Base-by-base conservation (phyloP, 441 rosid species). In the Kokia cookei region DNA sequence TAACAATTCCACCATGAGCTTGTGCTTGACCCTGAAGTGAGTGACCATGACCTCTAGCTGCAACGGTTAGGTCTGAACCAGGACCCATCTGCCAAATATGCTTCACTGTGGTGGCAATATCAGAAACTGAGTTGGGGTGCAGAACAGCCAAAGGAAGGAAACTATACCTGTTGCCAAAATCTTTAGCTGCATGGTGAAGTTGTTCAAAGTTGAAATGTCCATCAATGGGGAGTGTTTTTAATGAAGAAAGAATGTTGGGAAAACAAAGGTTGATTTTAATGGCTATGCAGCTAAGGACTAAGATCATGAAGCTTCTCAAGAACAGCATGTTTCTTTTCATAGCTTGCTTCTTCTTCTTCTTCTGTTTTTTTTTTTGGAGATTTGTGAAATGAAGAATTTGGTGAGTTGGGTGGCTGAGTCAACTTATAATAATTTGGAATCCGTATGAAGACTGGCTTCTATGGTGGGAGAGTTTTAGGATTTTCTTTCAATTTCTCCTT, bases 41-140 rank as follows among this genome's bases (percentile, higher is more conserved):
- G 84, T 95, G 98, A 13, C 95, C 95, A 48, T 89, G 95, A 43
- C 99, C 99, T 89, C 99, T 89, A 1, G 99, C 99, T 57, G 95
- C 95, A 75, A 95, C 88, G 6, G 93, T 91, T 71, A 95, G 91
- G 77, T 86, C 85, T 14, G 98, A 91, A 76, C 77, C 77, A 77
- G 90, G 83, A 42, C 99, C 97, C 96, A 91, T 85, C 85, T 84
- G 85, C 93, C 93, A 90, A 77, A 90, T 76, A 83, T 89, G 97
- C 78, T 82, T 87, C 63, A 95, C 78, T 1, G 88, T 86, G 37
- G 84, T 76, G 74, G 97, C 91, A 73, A 95, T 87, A 78, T 93
- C 99, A 22, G 91, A 85, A 71, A 86, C 97, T 0, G 97, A 84
- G 74, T 80, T 87, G 13, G 99, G 99, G 77, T 91, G 84, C 45